Base-by-base conservation (phyloP, 2,329 filamentous ascomycete genomes). In the Stemphylium vesicarium region DNA sequence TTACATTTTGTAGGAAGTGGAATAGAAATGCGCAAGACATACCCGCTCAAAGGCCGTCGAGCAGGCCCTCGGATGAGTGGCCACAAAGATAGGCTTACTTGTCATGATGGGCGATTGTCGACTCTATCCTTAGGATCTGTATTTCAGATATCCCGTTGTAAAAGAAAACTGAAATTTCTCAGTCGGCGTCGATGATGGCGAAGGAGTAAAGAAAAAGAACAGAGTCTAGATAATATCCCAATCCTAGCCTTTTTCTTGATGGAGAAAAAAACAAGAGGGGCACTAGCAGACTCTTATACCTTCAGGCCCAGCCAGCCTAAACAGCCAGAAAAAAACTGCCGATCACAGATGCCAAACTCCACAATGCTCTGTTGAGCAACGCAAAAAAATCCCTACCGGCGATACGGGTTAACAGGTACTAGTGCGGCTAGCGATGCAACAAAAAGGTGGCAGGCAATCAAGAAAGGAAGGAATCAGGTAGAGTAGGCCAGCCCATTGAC, bases 31-130 rank as follows among this genome's bases (percentile, higher is more conserved):
- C 35, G 45, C 52, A 29, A 32, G 39, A 35, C 83, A 72, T 82
- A 96, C 94, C 77, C 94, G 84, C 82, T 99, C 95, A 80, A 98
- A 99, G 26, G 95, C 95, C 43, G 95, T 98, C 53, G 93, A 97
- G 81, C 93, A 97, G 62, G 94, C 92, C 77, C 95, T 85, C 32
- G 95, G 95, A 78, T 98, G 94, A 68, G 95, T 98, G 53, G 89
- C 92, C 70, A 95, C 88, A 75, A 98, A 98, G 75, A 98, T 91
- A 35, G 91, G 89, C 73, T 88, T 95, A 75, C 80, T 83, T 65
- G 88, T 87, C 89, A 92, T 93, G 11, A 18, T 70, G 52, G 37
- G n/a, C 26, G 35, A 51, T 37, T 53, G 22, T 56, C 47, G 49
- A 57, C 31, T 53, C 12, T 40, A 20, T 11, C 10, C 18, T 53